Conservation (phyloP, 106 monocot genomes). For the Xerophyta viscosa region DNA sequence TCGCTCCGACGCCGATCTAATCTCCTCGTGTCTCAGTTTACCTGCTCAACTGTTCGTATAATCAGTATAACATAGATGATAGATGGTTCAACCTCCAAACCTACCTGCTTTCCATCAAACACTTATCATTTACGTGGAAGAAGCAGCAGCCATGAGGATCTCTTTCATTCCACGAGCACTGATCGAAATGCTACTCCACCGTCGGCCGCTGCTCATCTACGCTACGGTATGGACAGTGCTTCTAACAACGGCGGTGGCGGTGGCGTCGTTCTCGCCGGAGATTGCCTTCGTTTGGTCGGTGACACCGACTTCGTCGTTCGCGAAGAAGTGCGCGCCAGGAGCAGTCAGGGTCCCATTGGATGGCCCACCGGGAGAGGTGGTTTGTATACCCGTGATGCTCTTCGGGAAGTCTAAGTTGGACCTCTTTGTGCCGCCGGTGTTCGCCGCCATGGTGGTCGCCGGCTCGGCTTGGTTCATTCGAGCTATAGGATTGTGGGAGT, state of each 20-base stretch:
- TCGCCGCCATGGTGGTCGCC: conserved; percentile 58
- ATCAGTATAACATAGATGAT: too few relatives aligned
- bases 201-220: conserved; percentile 28
- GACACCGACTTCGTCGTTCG: conserved; percentile 22
- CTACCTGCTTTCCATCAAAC: too few relatives aligned
- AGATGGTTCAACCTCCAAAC: background rate
- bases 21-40: background rate
- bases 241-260: conserved; percentile 35
- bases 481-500: conserved; percentile 39
- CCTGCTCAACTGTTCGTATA: conserved; percentile 6
- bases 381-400: conserved; percentile 52
- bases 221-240: conserved; percentile 39
- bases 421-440: conserved; percentile 59
- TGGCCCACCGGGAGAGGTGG: conserved; percentile 26
- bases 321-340: conserved; percentile 12
- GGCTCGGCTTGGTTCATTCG: conserved; percentile 38
- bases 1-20: too few relatives aligned
- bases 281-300: conserved; percentile 58
- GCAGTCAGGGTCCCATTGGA: conserved; percentile 29
- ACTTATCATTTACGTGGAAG: too few relatives aligned
- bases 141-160: background rate
- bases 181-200: conserved; percentile 10
- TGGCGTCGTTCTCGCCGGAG: conserved; percentile 50
- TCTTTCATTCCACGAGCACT: conserved; percentile 8
- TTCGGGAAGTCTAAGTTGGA: conserved; percentile 41